Percentiles rank a stretch among this genome's conserved stretches.
Conservation (phyloP, 345 rosid genomes). For the Bruguiera gymnorhiza region DNA sequence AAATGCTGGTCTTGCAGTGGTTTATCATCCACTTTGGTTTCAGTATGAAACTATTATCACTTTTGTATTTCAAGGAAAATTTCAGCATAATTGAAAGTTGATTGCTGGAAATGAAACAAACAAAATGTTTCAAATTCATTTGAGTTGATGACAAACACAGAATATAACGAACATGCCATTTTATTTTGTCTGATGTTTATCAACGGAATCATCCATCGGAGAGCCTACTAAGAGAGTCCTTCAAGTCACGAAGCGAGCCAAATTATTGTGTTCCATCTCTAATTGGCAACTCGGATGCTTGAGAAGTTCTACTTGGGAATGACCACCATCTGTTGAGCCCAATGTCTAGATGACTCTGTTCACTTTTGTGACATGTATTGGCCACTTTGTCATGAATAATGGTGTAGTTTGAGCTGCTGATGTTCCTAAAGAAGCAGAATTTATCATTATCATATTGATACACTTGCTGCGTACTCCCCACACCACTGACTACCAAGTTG, state of each 20-base stretch:
- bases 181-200: constrained; percentile 15
- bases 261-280: constrained; percentile 5
- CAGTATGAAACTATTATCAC: neutral
- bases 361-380: constrained; percentile 29
- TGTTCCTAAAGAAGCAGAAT: constrained; percentile 67
- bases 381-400: constrained; percentile 47
- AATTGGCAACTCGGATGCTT: constrained; percentile 15
- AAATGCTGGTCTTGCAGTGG: neutral
- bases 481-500: constrained; percentile 43
- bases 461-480: constrained; percentile 52
- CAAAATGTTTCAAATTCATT: neutral
- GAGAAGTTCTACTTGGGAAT: constrained; percentile 15
- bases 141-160: neutral
- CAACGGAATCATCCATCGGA: constrained; percentile 11
- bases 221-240: constrained; percentile 3
- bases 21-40: neutral
- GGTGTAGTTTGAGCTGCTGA: constrained; percentile 65
- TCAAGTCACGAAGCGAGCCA: neutral
- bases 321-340: constrained; percentile 10
- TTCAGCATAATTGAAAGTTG: neutral
- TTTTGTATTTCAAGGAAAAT: neutral
- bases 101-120: neutral
- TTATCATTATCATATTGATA: constrained; percentile 46
- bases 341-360: constrained; percentile 9
- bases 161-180: neutral